phyloP scores from a whole-genome alignment of 2,329 filamentous ascomycete species.

The Colletotrichum sp. region DNA sequence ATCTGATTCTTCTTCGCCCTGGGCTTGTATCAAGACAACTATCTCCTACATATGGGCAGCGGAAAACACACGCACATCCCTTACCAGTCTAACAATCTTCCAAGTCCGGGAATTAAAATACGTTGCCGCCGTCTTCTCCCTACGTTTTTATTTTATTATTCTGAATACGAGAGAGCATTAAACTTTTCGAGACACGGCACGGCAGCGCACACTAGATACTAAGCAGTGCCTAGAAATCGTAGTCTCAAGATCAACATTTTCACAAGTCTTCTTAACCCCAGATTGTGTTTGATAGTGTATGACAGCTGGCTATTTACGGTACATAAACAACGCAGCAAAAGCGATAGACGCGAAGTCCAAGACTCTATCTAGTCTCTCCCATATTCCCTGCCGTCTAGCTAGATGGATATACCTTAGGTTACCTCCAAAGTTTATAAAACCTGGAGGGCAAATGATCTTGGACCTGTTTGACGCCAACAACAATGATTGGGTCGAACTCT shows the following conservation, averaged over 20 bases:
- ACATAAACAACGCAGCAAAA: accelerated
- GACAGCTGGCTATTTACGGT: accelerated
- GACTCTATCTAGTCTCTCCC: neutral
- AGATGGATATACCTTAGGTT: neutral
- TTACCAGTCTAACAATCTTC: neutral
- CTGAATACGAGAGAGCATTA: neutral
- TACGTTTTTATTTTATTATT: accelerated
- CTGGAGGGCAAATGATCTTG: neutral
- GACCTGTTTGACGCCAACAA: no score
- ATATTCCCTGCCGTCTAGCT: neutral
- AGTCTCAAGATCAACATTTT: neutral
- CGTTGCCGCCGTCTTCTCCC: neutral
- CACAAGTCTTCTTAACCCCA: accelerated
- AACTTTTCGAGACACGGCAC: accelerated
- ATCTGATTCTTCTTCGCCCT: no score
- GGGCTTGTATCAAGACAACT: no score
- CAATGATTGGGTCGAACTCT: no score
- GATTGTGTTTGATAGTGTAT: neutral
- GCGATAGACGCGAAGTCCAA: neutral
- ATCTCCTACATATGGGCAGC: neutral
- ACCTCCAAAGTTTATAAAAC: neutral
- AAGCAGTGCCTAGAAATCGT: neutral
- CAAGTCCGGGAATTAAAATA: neutral
- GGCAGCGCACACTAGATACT: neutral
- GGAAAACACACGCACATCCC: neutral